These are phyloP conservation scores for Eucalyptus albens DNA, from an alignment of 345 rosid genomes.

Conservation along the genomic window DNA sequence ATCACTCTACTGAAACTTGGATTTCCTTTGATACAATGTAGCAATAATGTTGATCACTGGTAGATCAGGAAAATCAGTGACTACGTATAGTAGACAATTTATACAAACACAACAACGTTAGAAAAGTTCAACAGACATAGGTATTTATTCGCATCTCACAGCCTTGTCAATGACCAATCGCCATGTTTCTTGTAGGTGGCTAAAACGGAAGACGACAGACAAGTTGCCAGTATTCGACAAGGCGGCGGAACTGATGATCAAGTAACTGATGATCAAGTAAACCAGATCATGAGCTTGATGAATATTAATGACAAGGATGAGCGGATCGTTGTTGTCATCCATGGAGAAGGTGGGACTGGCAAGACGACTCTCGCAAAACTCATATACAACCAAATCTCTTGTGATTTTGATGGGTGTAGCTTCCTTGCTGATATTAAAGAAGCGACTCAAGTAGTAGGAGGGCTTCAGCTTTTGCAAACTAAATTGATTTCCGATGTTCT, in stretches of 20 bases:
- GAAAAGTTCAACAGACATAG: not conserved
- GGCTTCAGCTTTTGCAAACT: not conserved
- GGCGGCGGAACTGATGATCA: not conserved
- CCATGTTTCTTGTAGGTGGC: not conserved
- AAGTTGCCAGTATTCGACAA: not conserved
- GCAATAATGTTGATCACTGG: not conserved
- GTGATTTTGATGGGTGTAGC: not conserved
- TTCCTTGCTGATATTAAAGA: not conserved
- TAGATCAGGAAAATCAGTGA: not conserved
- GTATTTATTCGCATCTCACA: not conserved
- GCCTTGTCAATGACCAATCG: not conserved
- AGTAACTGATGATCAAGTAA: not conserved
- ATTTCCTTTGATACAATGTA: not conserved
- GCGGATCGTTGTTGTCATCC: not conserved
- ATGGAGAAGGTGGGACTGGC: not conserved
- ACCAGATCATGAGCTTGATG: not conserved
- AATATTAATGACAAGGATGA: not conserved
- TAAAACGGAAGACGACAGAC: not conserved
- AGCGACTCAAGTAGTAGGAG: not conserved
- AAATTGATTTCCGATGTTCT: not conserved
- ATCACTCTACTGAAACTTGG: not conserved
- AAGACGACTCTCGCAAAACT: not conserved
- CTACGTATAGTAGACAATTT: not conserved
- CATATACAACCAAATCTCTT: not conserved
- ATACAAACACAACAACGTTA: not conserved